Evolutionary conservation across 2,329 filamentous ascomycete species (phyloP).

Genomic region (Phialemonium atrogriseum): DNA sequence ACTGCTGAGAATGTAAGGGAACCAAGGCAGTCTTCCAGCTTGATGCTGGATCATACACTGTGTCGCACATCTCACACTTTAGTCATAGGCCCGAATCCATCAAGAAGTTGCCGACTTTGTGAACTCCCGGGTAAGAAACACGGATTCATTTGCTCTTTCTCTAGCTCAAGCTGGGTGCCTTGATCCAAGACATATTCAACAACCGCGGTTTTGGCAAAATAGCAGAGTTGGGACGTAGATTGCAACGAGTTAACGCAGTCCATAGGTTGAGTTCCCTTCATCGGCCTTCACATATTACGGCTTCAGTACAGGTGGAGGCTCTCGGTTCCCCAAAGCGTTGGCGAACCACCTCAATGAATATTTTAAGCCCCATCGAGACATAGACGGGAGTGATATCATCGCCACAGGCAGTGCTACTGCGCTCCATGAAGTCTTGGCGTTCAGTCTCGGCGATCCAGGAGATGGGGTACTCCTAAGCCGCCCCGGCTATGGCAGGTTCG

Average conservation of each 20-base stretch:
- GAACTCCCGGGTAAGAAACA: too few species aligned
- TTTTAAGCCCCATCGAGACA: conserved; percentile 20
- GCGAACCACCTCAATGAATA: conserved; percentile 29
- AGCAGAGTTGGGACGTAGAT: conserved; percentile 24
- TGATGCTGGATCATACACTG: background rate
- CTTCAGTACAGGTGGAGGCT: conserved; percentile 25
- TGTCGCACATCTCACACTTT: too few species aligned
- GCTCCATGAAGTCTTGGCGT: conserved; percentile 30
- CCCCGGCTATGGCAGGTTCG: conserved; percentile 40
- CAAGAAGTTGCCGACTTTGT: too few species aligned
- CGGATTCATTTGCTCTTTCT: too few species aligned
- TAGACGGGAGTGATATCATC: conserved; percentile 22
- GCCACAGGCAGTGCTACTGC: conserved; percentile 26
- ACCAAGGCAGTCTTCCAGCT: background rate
- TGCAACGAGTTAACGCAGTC: too few species aligned
- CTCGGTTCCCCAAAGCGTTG: conserved; percentile 22
- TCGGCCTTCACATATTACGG: conserved; percentile 28
- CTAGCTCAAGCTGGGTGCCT: too few species aligned
- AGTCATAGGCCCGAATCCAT: too few species aligned
- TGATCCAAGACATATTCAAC: too few species aligned
- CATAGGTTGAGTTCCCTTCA: conserved; percentile 16
- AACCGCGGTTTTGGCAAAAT: conserved; percentile 18
- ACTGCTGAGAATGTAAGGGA: conserved; percentile 36
- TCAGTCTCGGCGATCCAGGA: conserved; percentile 26
- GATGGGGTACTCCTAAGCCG: conserved; percentile 30